A percentile compares a stretch with the other conserved stretches of the same genome.
Evolutionary conservation across 345 rosid genomes (phyloP).

Genomic region (Bruguiera parviflora): DNA sequence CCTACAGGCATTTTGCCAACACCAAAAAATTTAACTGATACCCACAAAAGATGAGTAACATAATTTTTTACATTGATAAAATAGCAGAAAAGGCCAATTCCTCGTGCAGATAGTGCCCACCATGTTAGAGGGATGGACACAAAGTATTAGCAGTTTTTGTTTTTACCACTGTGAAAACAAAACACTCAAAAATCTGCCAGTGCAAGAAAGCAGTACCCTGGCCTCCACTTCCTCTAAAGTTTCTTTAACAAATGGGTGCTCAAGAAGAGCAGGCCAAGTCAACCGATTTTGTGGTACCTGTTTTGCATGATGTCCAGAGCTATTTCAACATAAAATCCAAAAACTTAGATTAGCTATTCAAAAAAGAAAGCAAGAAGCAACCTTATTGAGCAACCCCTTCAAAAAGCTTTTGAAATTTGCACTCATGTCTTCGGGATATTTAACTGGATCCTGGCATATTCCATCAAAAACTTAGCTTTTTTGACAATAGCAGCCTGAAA

Average conservation of each 20-base stretch:
- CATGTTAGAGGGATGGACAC: background rate
- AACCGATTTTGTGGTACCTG: constrained; percentile 90
- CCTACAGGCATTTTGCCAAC: constrained; percentile 40
- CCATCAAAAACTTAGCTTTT: constrained; percentile 32
- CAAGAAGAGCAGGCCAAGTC: constrained; percentile 93
- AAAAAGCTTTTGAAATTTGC: constrained; percentile 76
- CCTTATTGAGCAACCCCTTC: constrained; percentile 96
- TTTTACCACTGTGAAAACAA: background rate
- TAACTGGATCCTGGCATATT: constrained; percentile 83
- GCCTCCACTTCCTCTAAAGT: constrained; percentile 55
- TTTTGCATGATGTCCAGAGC: constrained; percentile 23
- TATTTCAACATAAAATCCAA: background rate
- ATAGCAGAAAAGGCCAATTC: background rate
- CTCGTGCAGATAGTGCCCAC: background rate
- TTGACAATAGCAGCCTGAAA: constrained; percentile 13
- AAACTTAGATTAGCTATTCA: constrained; percentile 7
- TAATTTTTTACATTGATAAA: background rate
- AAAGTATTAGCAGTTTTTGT: background rate
- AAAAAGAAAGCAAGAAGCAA: constrained; percentile 15
- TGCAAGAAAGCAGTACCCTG: constrained; percentile 46
- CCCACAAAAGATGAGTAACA: background rate
- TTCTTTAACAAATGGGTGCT: constrained; percentile 91
- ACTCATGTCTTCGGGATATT: constrained; percentile 94
- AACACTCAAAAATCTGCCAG: background rate
- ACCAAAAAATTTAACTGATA: background rate